phyloP scores from a whole-genome alignment of 306 rosid species.

The Castanopsis chinensis region DNA sequence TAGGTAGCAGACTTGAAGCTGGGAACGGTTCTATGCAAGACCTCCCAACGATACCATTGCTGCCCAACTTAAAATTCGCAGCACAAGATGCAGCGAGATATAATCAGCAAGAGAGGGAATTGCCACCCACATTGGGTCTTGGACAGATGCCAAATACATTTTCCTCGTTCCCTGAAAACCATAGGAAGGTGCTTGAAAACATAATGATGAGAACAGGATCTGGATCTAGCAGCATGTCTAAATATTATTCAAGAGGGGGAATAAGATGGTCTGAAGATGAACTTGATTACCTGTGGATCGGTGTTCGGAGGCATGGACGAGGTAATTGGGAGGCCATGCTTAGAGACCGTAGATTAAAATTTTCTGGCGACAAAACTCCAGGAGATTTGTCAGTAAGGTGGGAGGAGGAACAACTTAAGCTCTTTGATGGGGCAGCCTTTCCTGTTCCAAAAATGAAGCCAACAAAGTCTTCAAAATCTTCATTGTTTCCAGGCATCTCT shows the following conservation, averaged over 20 bases:
- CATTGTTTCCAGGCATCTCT: conserved; percentile 75
- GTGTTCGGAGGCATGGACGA: conserved; percentile 97
- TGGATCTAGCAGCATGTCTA: conserved; percentile 46
- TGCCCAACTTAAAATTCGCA: conserved; percentile 72
- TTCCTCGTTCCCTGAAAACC: conserved; percentile 86
- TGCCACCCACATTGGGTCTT: conserved; percentile 67
- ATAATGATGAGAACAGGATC: conserved; percentile 97
- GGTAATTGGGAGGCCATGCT: conserved; percentile 94
- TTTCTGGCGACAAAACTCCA: conserved; percentile 66
- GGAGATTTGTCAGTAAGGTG: conserved; percentile 83
- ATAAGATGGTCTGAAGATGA: conserved; percentile 95
- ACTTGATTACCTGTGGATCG: conserved; percentile 96
- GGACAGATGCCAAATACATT: conserved; percentile 64
- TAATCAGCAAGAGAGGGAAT: conserved; percentile 75
- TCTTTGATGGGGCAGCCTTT: conserved; percentile 70
- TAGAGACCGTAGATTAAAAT: conserved; percentile 80
- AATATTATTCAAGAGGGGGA: conserved; percentile 58
- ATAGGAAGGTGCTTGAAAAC: conserved; percentile 95
- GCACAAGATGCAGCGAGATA: conserved; percentile 71
- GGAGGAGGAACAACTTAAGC: conserved; percentile 93
- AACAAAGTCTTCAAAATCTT: conserved; percentile 52
- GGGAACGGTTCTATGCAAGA: conserved; percentile 60
- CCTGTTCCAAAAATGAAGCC: conserved; percentile 56
- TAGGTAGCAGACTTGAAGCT: conserved; percentile 68
- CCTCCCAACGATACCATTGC: conserved; percentile 63